Evolutionary conservation across 306 rosid species (phyloP).

Genomic region (Albizia julibrissin): DNA sequence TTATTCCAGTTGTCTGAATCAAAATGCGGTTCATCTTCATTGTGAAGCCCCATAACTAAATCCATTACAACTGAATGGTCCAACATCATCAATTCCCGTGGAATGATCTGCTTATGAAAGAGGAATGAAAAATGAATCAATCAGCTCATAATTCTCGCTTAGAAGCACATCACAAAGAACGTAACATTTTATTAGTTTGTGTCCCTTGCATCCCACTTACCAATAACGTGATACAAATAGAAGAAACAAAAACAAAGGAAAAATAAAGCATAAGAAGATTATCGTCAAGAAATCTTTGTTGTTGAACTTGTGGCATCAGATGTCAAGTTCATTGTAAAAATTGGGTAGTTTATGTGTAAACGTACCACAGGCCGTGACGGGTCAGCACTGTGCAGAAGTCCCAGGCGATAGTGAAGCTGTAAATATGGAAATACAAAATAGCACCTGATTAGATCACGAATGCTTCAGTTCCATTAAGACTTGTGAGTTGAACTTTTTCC

Average conservation of each 20-base stretch:
- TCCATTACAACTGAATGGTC: neutral
- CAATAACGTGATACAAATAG: neutral
- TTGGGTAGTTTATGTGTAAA: neutral
- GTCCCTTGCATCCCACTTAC: neutral
- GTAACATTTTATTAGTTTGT: neutral
- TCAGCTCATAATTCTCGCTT: neutral
- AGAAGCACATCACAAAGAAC: neutral
- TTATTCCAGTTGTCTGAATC: too few relatives aligned
- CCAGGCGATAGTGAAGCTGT: constrained; percentile 1
- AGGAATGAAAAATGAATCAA: neutral
- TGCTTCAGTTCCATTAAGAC: neutral
- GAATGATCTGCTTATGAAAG: neutral
- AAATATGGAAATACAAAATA: neutral
- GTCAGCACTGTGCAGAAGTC: neutral
- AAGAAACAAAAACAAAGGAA: neutral
- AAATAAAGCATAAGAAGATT: neutral
- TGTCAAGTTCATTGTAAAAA: neutral
- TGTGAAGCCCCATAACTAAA: neutral
- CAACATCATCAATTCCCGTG: neutral
- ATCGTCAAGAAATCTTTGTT: neutral
- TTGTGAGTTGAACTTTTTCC: neutral
- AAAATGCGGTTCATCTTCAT: neutral
- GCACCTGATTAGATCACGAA: neutral
- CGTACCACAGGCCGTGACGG: constrained; percentile 6
- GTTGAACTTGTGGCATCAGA: neutral